A percentile compares a stretch with the other conserved stretches of the same genome.
Conservation (phyloP, 2,329 filamentous ascomycete genomes). For the Aspergillus awamori region DNA sequence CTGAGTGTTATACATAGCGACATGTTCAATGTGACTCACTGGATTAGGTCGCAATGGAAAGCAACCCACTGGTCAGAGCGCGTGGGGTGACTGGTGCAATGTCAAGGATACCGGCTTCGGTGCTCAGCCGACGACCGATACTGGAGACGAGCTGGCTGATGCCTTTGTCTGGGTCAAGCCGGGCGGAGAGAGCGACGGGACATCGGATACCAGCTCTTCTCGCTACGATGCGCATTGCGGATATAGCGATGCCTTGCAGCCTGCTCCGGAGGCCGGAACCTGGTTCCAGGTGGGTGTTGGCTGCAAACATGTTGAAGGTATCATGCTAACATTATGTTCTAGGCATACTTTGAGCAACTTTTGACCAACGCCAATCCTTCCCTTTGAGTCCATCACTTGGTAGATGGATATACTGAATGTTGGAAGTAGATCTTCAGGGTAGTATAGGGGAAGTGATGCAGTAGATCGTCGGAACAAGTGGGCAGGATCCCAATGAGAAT, state of each 20-base stretch:
- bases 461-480: not conserved
- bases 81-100: constrained; percentile 72
- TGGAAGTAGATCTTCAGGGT: not conserved
- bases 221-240: constrained; percentile 62
- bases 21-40: not conserved
- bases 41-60: constrained; percentile 60
- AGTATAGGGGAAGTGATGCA: constrained; percentile 9
- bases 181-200: constrained; percentile 59
- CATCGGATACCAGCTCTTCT: constrained; percentile 51
- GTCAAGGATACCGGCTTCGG: constrained; percentile 66
- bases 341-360: constrained; percentile 36
- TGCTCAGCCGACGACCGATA: constrained; percentile 64
- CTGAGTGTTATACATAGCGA: not conserved
- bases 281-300: constrained; percentile 62
- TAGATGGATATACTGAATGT: not conserved
- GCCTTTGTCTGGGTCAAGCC: constrained; percentile 74
- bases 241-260: constrained; percentile 57
- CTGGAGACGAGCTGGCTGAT: constrained; percentile 61
- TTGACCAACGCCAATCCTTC: constrained; percentile 33
- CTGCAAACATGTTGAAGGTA: constrained; percentile 28
- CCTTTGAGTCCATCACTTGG: not conserved
- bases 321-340: not conserved
- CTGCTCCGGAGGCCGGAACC: constrained; percentile 69
- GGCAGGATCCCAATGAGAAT: too few relatives aligned
- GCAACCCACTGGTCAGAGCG: constrained; percentile 58